Base-by-base conservation (phyloP, 2,329 filamentous ascomycete genomes). In the Chaetomiaceae sp. region DNA sequence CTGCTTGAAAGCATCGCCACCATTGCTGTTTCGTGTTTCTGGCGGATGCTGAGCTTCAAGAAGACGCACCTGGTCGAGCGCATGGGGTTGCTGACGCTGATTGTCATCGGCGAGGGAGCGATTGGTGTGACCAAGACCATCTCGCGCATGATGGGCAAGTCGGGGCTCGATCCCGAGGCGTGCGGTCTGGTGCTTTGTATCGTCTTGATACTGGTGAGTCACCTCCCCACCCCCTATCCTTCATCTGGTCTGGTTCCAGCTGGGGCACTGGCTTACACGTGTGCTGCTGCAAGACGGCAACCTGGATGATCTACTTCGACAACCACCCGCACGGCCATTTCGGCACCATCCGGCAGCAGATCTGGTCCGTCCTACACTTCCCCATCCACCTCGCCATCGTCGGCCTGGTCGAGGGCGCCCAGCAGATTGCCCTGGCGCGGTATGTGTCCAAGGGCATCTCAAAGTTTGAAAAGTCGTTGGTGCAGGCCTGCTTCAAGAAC, bases 11-110 rank as follows among this genome's bases (percentile, higher is more conserved):
- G 39, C 3, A 34, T 55, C 16, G 55, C 52, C 16, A 54, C 53
- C 17, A 55, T 57, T 16, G 33, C 39, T 16, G 47, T 57, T 6
- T 55, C 52, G 20, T 47, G 46, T 19, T 45, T 37, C 37, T 57
- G 55, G 55, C 20, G 55, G 12, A 57, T 57, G 52, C 20, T 57
- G 38, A 57, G 55, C 47, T 57, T 57, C 50, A 57, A 53, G 39
- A 57, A 55, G 55, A 57, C 55, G 17, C 55, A 57, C 43, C 21
- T 57, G 23, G 51, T 57, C 23, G 55, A 57, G 47, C 46, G 55
- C 43, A 57, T 57, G 55, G 55, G 55, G 7, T 44, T 57, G 21
- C 23, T 57, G 23, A 57, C 55, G 27, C 55, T 57, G 6, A 57
- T 57, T 44, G 55, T 57, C 19, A 57, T 57, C 23, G 55, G 55